phyloP scores from a whole-genome alignment of 306 rosid genomes.

The Hippophae gyantsensis region DNA sequence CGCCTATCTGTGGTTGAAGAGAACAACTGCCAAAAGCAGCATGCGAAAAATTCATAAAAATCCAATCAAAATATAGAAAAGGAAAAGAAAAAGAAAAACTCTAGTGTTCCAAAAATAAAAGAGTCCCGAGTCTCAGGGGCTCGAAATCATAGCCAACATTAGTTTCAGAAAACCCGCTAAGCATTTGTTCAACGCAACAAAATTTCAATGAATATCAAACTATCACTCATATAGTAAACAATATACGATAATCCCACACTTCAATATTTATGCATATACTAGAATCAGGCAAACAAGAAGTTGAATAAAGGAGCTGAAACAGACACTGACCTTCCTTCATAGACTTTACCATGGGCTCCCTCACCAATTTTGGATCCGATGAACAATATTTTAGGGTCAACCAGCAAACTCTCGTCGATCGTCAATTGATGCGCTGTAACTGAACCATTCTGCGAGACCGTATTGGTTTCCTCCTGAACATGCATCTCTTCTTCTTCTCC shows the following conservation, averaged over 20 bases:
- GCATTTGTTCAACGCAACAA: neutral
- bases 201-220: neutral
- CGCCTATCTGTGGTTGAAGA: too few relatives aligned
- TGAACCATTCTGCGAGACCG: slow-evolving; percentile 44
- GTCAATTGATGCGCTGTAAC: slow-evolving; percentile 35
- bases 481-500: slow-evolving; percentile 33
- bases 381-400: slow-evolving; percentile 76
- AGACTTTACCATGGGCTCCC: slow-evolving; percentile 97
- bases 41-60: too few relatives aligned
- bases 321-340: slow-evolving; percentile 89
- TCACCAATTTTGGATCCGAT: slow-evolving; percentile 87
- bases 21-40: too few relatives aligned
- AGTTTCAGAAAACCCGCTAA: neutral
- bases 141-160: neutral
- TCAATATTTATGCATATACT: neutral
- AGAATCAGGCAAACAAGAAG: neutral
- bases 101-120: neutral
- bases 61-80: too few relatives aligned
- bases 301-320: slow-evolving; percentile 1
- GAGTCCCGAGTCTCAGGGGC: neutral
- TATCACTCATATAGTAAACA: neutral
- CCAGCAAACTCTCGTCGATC: slow-evolving; percentile 76
- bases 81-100: too few relatives aligned
- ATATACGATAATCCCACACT: slow-evolving; percentile 1
- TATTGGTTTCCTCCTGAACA: slow-evolving; percentile 27